Conservation (phyloP, 352 stramenopile genomes). For the Phytophthora pinifolia region DNA sequence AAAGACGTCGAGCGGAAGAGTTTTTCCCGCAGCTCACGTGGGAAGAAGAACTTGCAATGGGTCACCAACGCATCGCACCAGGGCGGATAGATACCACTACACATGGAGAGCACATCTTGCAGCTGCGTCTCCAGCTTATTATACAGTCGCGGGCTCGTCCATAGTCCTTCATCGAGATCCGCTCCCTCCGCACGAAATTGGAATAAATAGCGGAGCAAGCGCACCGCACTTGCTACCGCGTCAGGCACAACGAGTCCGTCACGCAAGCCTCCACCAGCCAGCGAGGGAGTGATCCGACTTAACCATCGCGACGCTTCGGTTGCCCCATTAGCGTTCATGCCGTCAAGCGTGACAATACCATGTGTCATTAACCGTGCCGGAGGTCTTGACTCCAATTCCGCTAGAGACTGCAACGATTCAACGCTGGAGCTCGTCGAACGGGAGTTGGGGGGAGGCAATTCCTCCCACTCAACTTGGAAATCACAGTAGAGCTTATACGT, state of each 20-base stretch:
- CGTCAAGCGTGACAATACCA: constrained; percentile 26
- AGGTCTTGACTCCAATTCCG: constrained; percentile 14
- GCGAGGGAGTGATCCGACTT: constrained; percentile 17
- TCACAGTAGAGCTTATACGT: constrained; percentile 76
- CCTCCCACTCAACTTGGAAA: constrained; percentile 62
- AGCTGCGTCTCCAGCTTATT: constrained; percentile 82
- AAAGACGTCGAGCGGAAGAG: constrained; percentile 81
- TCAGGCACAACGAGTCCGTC: constrained; percentile 23
- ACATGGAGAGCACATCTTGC: constrained; percentile 82
- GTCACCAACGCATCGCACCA: constrained; percentile 80
- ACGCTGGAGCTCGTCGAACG: not conserved
- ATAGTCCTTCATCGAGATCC: constrained; percentile 48
- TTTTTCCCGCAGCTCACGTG: constrained; percentile 63
- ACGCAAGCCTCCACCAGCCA: constrained; percentile 8
- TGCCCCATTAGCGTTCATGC: constrained; percentile 17
- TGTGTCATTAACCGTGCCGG: constrained; percentile 17
- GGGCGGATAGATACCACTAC: constrained; percentile 76
- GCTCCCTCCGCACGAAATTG: constrained; percentile 33
- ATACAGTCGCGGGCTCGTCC: constrained; percentile 70
- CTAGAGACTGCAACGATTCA: constrained; percentile 19
- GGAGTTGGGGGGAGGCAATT: constrained; percentile 11
- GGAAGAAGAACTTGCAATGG: constrained; percentile 84
- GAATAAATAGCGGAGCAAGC: constrained; percentile 62
- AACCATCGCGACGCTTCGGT: constrained; percentile 27
- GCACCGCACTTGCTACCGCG: constrained; percentile 47